Evolutionary conservation across 2,329 filamentous ascomycete species (phyloP), one percentile per base, ranked within the genome.

Genomic region (Penicillium sp.): DNA sequence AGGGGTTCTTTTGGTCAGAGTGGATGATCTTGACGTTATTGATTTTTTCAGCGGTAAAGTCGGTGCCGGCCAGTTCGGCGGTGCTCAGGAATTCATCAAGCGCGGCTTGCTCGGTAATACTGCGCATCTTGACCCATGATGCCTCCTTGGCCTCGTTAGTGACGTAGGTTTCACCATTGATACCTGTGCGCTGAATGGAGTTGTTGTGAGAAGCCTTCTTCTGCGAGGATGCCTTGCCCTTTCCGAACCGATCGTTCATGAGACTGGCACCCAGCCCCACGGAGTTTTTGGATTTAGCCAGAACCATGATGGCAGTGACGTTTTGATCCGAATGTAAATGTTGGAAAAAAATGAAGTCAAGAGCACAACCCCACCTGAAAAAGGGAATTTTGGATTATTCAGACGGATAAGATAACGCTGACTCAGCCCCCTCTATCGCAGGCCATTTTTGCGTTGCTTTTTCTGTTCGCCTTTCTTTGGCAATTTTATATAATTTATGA

Each of bases 11-110:
- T 77, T 97, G 92, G 73, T 97, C 92, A 63, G 88, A 88, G 73
- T 99, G 94, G 65, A 99, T 97, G 71, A 99, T 97, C 80, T 97
- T 97, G 76, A 97, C 90, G 71, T 95, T 97, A 78, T 93, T 97
- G 85, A 96, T 90, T 83, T 97, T 97, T 80, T 97, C 92, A 27
- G 94, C 95, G 1, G 93, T 97, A 75, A 99, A 99, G 73, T 99
- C 94, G 63, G 94, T 99, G 62, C 92, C 93, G n/a, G 94, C 94
- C 65, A 99, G 81, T 77, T 97, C 92, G 60, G 94, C 95, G 1
- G 94, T 99, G 54, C 89, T 90, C 61, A 99, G 80, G 75, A 99
- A 99, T 75, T 99, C 94, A 74, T 99, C 94, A 58, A 99, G 86
- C 43, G 92, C 92, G 64, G 89, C 92, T 77, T 99, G 94, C 80